These are phyloP conservation scores for Suillus tomentosus DNA, from an alignment of 768 basidiomycete species.

Conservation along the genomic window DNA sequence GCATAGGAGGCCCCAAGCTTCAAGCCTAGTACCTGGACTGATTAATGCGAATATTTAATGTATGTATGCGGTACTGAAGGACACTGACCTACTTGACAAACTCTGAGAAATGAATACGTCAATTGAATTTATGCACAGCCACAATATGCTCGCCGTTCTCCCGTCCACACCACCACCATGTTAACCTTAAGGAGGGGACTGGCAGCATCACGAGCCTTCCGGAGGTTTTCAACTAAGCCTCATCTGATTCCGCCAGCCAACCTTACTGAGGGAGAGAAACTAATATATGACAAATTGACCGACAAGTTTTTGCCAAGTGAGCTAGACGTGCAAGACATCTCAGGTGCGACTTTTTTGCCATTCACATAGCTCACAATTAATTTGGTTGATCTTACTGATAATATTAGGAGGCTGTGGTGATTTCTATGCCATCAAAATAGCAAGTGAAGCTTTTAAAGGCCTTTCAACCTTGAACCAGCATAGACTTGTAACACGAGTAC, in stretches of 20 bases:
- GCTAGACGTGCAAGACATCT: slow-evolving; percentile 91
- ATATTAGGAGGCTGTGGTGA: slow-evolving; percentile 89
- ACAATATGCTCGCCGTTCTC: neutral
- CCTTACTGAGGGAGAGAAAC: slow-evolving; percentile 63
- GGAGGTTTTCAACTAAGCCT: slow-evolving; percentile 35
- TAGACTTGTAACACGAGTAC: slow-evolving; percentile 77
- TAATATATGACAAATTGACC: slow-evolving; percentile 71
- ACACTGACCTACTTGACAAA: neutral
- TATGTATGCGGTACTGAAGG: neutral
- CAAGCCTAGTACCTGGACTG: slow-evolving; percentile 5
- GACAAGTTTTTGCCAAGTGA: slow-evolving; percentile 77
- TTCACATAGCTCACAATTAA: slow-evolving; percentile 1
- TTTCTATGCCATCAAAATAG: slow-evolving; percentile 92
- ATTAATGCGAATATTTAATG: neutral
- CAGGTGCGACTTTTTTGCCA: slow-evolving; percentile 57
- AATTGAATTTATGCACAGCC: slow-evolving; percentile 2
- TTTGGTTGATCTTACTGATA: slow-evolving; percentile 9
- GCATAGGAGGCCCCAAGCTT: slow-evolving; percentile 19
- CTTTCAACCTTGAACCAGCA: slow-evolving; percentile 92
- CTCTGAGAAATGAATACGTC: neutral
- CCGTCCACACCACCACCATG: slow-evolving; percentile 26
- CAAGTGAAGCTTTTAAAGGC: slow-evolving; percentile 84
- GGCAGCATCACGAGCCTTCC: slow-evolving; percentile 24
- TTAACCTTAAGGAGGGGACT: slow-evolving; percentile 39
- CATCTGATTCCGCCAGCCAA: slow-evolving; percentile 24